Evolutionary conservation across 2,329 filamentous ascomycete genomes (phyloP), one percentile per base, ranked within the genome.

Genomic region (Pseudogymnoascus sp.): DNA sequence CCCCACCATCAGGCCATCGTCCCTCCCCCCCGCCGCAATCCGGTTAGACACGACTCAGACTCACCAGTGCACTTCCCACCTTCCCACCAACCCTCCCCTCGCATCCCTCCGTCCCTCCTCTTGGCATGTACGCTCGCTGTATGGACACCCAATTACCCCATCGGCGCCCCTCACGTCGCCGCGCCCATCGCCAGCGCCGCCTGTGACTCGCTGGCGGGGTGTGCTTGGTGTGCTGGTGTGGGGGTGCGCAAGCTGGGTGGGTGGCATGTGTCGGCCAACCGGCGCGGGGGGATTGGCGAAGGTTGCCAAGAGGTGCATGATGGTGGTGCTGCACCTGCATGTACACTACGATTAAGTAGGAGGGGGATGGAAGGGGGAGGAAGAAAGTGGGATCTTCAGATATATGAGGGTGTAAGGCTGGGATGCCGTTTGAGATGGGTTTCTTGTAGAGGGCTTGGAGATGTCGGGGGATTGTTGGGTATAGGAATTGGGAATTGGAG

Each of bases 271-370:
- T 49, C 23, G 23, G 23, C 43, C 43, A 49, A 49, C 43, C 43
- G 43, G 43, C 43, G 43, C 43, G 43, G 43, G 43, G 43, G 43
- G 43, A 29, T 59, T 59, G 55, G 29, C 19, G 55, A 26, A 59
- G 26, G 23, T 11, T 35, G 52, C 33, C 39, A 43, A 19, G 52
- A 12, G 8, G 29, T 35, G 55, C 35, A 35, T 59, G 43, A 29
- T 5, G 14, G 5, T 49, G 7, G 23, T 45, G 21, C 21, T 26
- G 21, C 41, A 26, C 19, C 19, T 45, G 41, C 41, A 16, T 41
- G 41, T 12, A 23, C 10, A n/a, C n/a, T 39, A 39, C n/a, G 3
- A 16, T 39, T 6, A 8, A 39, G 38, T 41, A 41, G 38, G 16
- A 21, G 14, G 35, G 35, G 12, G 12, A 19, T 37, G 29, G 29